These are phyloP conservation scores for Leccinum aurantiacum DNA, from an alignment of 768 basidiomycete species.

Conservation along the genomic window DNA sequence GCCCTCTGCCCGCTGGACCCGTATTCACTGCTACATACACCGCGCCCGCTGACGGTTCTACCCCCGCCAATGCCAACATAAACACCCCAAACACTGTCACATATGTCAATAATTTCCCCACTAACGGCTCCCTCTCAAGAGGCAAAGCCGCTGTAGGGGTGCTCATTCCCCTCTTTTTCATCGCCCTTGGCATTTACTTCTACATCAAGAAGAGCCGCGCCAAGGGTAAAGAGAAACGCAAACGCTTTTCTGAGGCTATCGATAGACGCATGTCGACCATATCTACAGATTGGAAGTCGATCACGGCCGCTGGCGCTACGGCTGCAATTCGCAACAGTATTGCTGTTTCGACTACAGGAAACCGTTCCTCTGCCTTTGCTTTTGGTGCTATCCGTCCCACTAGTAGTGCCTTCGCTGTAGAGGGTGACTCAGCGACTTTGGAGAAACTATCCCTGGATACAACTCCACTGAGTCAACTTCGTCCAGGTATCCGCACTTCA, in stretches of 20 bases:
- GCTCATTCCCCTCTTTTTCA: constrained; percentile 61
- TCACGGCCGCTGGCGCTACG: constrained; percentile 65
- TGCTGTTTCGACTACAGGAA: constrained; percentile 40
- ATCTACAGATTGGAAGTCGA: constrained; percentile 72
- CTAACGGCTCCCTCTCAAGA: constrained; percentile 37
- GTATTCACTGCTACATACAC: constrained; percentile 66
- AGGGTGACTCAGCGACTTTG: constrained; percentile 36
- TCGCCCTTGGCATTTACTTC: constrained; percentile 40
- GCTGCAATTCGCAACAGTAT: constrained; percentile 74
- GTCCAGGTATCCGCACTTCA: constrained; percentile 55
- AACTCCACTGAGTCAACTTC: constrained; percentile 43
- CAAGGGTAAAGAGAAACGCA: constrained; percentile 50
- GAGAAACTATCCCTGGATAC: constrained; percentile 43
- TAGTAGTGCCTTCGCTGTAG: constrained; percentile 44
- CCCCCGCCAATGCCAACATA: constrained; percentile 44
- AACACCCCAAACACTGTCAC: constrained; percentile 36
- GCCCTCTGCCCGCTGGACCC: constrained; percentile 62
- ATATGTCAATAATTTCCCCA: constrained; percentile 39
- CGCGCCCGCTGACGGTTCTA: constrained; percentile 38
- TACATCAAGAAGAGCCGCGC: constrained; percentile 58
- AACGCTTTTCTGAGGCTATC: constrained; percentile 61
- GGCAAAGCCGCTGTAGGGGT: constrained; percentile 68
- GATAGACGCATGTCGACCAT: constrained; percentile 87
- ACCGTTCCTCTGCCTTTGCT: constrained; percentile 50
- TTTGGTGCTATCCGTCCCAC: constrained; percentile 56